Evolutionary conservation across 2,329 filamentous ascomycete genomes (phyloP).

Genomic region (Fusarium pseudoanthophilum): DNA sequence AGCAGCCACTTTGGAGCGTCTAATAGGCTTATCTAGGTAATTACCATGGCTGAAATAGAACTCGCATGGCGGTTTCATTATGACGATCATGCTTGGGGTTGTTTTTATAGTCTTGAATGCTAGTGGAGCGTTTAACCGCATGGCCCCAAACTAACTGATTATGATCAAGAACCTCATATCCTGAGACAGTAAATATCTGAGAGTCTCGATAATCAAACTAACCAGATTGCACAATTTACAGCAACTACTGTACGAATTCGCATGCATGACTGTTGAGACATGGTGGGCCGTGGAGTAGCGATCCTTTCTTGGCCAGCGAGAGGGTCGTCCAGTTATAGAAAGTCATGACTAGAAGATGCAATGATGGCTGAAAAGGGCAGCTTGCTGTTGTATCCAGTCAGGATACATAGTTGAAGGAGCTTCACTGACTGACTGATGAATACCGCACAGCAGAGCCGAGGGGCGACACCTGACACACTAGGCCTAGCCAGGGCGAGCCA

Average conservation of each 20-base stretch:
- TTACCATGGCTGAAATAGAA: constrained; percentile 16
- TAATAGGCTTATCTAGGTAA: constrained; percentile 13
- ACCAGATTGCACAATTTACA: neutral
- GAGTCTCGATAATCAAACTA: constrained; percentile 5
- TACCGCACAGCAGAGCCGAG: constrained; percentile 13
- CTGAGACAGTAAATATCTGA: neutral
- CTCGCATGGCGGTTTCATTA: constrained; percentile 23
- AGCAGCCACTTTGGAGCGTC: neutral
- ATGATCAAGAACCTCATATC: neutral
- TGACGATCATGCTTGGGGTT: constrained; percentile 28
- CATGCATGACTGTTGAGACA: neutral
- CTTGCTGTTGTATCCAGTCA: constrained; percentile 4
- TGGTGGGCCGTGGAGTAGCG: constrained; percentile 4
- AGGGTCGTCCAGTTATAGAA: neutral
- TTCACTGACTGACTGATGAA: constrained; percentile 11
- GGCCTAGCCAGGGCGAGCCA: constrained; percentile 7
- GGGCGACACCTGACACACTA: constrained; percentile 31
- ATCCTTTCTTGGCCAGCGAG: constrained; percentile 18
- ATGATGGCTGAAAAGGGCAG: constrained; percentile 3
- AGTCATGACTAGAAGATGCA: neutral
- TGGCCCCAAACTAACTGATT: constrained; percentile 3
- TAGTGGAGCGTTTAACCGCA: constrained; percentile 16
- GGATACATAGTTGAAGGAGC: neutral
- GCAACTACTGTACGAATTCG: neutral
- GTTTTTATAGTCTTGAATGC: constrained; percentile 17